phyloP scores from a whole-genome alignment of 495 filamentous ascomycete species.

The Trichoderma virens region DNA sequence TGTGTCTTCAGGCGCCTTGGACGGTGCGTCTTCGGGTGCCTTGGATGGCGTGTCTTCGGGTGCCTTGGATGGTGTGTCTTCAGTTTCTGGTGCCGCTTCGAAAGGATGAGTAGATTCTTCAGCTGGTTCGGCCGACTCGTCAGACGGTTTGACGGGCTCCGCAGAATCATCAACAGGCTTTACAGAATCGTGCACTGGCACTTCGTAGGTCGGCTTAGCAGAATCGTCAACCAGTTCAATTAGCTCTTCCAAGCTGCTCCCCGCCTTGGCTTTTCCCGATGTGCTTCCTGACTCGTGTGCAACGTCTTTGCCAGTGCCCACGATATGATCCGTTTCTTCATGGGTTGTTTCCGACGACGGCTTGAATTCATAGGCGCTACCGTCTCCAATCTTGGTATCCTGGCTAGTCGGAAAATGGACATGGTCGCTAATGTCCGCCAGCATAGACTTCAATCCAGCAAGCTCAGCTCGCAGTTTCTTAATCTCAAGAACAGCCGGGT shows the following conservation, averaged over 20 bases:
- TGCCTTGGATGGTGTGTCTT: background rate
- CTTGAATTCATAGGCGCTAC: background rate
- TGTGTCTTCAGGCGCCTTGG: background rate
- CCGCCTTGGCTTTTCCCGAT: background rate
- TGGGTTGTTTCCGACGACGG: background rate
- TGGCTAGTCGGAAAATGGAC: constrained; percentile 28
- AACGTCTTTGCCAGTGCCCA: background rate
- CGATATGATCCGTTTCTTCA: constrained; percentile 15
- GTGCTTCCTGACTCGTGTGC: background rate
- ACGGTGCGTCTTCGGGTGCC: background rate
- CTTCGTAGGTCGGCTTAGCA: background rate
- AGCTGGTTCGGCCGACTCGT: background rate
- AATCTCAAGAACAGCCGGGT: constrained; percentile 61
- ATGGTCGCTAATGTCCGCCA: constrained; percentile 29
- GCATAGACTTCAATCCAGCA: constrained; percentile 47
- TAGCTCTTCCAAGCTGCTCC: constrained; percentile 16
- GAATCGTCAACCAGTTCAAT: constrained; percentile 15
- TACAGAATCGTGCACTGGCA: background rate
- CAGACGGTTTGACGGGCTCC: background rate
- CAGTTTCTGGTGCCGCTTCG: background rate
- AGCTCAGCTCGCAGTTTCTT: constrained; percentile 62
- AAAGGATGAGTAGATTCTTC: background rate
- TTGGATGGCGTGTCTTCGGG: background rate
- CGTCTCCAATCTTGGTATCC: constrained; percentile 6
- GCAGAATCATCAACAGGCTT: no score